Conservation (phyloP, 2,329 filamentous ascomycete genomes). For the Aspergillus sp. region DNA sequence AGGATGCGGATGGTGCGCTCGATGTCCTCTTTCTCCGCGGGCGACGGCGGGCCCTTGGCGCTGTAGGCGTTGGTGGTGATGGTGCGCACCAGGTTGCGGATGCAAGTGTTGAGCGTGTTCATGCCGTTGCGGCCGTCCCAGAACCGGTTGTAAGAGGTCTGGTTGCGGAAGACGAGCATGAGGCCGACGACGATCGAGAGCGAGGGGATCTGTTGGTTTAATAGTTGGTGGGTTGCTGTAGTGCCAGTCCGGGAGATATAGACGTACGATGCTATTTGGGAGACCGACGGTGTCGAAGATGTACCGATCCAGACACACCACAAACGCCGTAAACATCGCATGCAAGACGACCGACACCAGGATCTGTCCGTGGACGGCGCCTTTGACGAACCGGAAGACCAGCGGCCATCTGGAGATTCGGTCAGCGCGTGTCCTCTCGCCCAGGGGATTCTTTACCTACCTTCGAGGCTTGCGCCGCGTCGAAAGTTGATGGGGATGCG, state of each 20-base stretch:
- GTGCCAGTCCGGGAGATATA: background rate
- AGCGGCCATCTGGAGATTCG: constrained; percentile 54
- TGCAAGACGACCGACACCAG: constrained; percentile 58
- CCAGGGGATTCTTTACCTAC: constrained; percentile 8
- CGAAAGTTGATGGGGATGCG: constrained; percentile 34
- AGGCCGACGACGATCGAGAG: constrained; percentile 66
- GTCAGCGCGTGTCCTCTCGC: background rate
- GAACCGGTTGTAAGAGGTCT: constrained; percentile 64
- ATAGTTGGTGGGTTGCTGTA: too few species aligned
- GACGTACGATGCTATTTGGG: constrained; percentile 56
- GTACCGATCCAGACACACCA: constrained; percentile 58
- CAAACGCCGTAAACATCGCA: constrained; percentile 56
- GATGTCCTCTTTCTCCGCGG: constrained; percentile 54
- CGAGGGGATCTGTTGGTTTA: constrained; percentile 51
- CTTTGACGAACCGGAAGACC: constrained; percentile 64
- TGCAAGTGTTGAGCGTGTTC: constrained; percentile 55
- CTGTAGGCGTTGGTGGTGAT: constrained; percentile 52
- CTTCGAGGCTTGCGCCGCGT: constrained; percentile 31
- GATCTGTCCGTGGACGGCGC: constrained; percentile 61
- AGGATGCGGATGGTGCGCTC: constrained; percentile 59
- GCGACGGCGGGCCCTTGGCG: constrained; percentile 29
- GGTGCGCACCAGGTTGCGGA: constrained; percentile 59
- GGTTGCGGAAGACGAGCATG: constrained; percentile 67
- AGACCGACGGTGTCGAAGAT: constrained; percentile 53
- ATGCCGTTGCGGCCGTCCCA: constrained; percentile 61